A percentile compares a stretch with the other conserved stretches of the same genome.
Evolutionary conservation across 306 rosid species (phyloP).

Genomic region (Castanea sativa): DNA sequence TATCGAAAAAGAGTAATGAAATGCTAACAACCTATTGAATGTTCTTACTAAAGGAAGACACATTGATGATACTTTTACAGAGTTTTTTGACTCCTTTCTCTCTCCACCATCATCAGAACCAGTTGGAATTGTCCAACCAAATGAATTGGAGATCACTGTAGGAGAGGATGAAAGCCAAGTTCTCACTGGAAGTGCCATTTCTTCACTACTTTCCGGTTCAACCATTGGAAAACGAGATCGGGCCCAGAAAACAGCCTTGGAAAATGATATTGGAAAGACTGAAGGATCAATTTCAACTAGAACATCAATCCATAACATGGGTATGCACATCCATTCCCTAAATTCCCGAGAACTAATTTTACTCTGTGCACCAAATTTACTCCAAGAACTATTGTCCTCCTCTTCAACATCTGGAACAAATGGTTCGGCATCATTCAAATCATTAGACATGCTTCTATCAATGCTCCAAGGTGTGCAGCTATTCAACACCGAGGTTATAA

Average conservation of each 20-base stretch:
- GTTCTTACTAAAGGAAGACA: conserved; percentile 59
- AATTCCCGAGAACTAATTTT: conserved; percentile 62
- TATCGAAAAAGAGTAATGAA: conserved; percentile 26
- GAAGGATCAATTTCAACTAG: conserved; percentile 65
- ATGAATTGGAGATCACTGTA: conserved; percentile 65
- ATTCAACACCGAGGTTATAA: conserved; percentile 57
- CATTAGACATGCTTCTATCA: conserved; percentile 32
- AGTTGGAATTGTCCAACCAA: conserved; percentile 90
- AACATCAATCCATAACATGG: conserved; percentile 90
- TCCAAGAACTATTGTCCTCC: conserved; percentile 72
- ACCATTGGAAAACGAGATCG: conserved; percentile 83
- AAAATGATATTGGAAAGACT: conserved; percentile 75
- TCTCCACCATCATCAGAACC: conserved; percentile 94
- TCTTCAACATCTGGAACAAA: conserved; percentile 37
- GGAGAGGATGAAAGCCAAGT: conserved; percentile 62
- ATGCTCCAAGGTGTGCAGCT: conserved; percentile 32
- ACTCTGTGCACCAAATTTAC: conserved; percentile 57
- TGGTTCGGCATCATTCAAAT: conserved; percentile 48
- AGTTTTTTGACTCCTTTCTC: conserved; percentile 64
- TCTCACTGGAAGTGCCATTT: conserved; percentile 65
- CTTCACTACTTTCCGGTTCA: conserved; percentile 57
- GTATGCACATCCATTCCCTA: conserved; percentile 91
- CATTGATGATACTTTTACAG: conserved; percentile 72
- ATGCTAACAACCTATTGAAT: conserved; percentile 63
- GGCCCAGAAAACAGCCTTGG: conserved; percentile 97